Base-by-base conservation (phyloP, 805 yeast genomes). In the Candida ponderosae region DNA sequence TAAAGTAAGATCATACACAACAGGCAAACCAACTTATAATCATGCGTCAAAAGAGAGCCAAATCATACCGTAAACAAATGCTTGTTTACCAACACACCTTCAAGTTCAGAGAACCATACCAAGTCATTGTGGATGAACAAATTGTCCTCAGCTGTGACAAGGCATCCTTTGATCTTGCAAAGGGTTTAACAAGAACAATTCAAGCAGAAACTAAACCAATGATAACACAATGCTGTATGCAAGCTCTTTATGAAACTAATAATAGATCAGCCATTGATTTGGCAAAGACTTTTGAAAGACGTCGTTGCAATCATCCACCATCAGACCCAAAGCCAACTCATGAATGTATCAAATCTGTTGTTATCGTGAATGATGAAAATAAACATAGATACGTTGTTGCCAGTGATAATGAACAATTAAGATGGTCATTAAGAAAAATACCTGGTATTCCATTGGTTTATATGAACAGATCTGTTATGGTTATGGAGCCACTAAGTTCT, bases 21-120 rank as follows among this genome's bases (percentile, higher is more conserved):
- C 11, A n/a, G n/a, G n/a, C n/a, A n/a, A n/a, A n/a, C n/a, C n/a
- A 21, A 21, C 24, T 9, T 9, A 9, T 21, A 21, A 21, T 21
- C 24, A 90, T 90, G 98, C 87, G 95, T 70, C 96, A 90, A 64
- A 90, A 89, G 62, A 74, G 98, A 62, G 95, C 97, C 37, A 90
- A 90, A 60, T 70, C 93, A 1, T 93, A 93, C 62, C 79, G 90
- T 59, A 90, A 90, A 68, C 96, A 86, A 59, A 82, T 93, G 84
- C 76, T 81, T 47, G 81, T 85, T 38, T 82, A 87, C 50, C 72
- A 75, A 47, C 84, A 87, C 56, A 73, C 95, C 6, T 93, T 90
- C 72, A 84, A 84, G 51, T 93, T 93, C 68, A 76, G 96, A 57
- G 88, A 83, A 45, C 98, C 98, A 3, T 89, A 83, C 49, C 98